These are phyloP conservation scores for Curvularia spicifera DNA, from an alignment of 2,329 filamentous ascomycete species.

Conservation along the genomic window DNA sequence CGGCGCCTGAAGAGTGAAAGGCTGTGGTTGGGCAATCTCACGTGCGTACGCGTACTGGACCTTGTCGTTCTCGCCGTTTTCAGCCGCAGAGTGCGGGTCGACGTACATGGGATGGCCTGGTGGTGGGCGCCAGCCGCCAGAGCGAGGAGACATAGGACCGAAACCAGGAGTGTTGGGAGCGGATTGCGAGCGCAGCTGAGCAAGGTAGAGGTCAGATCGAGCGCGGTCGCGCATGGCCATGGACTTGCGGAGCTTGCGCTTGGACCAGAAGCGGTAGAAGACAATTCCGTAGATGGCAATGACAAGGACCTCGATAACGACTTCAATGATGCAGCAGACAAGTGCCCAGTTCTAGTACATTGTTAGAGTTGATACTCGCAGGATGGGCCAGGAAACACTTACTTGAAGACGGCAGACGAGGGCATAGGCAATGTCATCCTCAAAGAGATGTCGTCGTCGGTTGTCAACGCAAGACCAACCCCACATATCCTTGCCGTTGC, in stretches of 20 bases:
- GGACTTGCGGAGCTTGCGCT: slow-evolving; percentile 91
- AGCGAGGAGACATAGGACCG: slow-evolving; percentile 67
- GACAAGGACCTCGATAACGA: slow-evolving; percentile 89
- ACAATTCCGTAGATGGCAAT: slow-evolving; percentile 92
- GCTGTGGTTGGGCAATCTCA: slow-evolving; percentile 58
- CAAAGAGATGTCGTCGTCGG: slow-evolving; percentile 76
- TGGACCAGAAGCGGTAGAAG: slow-evolving; percentile 97
- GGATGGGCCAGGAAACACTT: slow-evolving; percentile 38
- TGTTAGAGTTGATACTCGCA: slow-evolving; percentile 19
- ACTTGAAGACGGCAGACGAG: slow-evolving; percentile 89
- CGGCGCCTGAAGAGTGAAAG: slow-evolving; percentile 88
- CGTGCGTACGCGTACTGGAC: slow-evolving; percentile 48
- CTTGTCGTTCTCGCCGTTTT: slow-evolving; percentile 57
- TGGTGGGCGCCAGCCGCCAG: slow-evolving; percentile 57
- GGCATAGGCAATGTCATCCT: slow-evolving; percentile 82
- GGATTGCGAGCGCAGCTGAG: slow-evolving; percentile 70
- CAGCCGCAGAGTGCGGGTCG: slow-evolving; percentile 57
- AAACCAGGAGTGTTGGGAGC: slow-evolving; percentile 95
- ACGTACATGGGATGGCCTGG: slow-evolving; percentile 51
- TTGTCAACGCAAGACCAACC: slow-evolving; percentile 97
- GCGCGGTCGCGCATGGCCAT: slow-evolving; percentile 96
- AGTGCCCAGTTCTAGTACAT: slow-evolving; percentile 83
- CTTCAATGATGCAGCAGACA: slow-evolving; percentile 96
- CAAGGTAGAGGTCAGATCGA: slow-evolving; percentile 92
- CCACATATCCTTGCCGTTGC: slow-evolving; percentile 88